Evolutionary conservation across 2,329 filamentous ascomycete species (phyloP).

Genomic region (Cryphonectria japonica): DNA sequence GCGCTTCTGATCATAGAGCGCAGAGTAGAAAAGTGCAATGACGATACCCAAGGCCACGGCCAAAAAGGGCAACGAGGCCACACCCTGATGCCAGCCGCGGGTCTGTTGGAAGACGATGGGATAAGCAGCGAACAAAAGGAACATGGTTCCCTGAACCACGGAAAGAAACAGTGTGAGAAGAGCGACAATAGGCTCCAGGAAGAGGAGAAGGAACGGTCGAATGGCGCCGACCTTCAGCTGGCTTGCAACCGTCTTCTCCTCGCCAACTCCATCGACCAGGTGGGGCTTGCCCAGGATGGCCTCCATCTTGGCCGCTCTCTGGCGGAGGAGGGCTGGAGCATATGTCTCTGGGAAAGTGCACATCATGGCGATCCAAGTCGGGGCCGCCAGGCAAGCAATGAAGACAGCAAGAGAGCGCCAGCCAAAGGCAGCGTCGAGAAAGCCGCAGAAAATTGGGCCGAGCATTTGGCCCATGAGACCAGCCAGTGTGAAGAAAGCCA

Average conservation of each 20-base stretch:
- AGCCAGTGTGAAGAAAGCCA: slow-evolving; percentile 61
- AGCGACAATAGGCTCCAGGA: slow-evolving; percentile 61
- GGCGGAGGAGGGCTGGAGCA: slow-evolving; percentile 59
- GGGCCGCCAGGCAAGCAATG: slow-evolving; percentile 28
- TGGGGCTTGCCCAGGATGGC: slow-evolving; percentile 46
- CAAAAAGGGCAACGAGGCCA: slow-evolving; percentile 59
- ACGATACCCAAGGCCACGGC: slow-evolving; percentile 60
- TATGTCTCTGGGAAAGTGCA: slow-evolving; percentile 64
- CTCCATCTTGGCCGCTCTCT: slow-evolving; percentile 55
- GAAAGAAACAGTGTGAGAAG: slow-evolving; percentile 59
- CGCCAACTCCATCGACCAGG: slow-evolving; percentile 29
- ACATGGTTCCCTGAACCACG: slow-evolving; percentile 43
- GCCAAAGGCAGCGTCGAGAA: slow-evolving; percentile 30
- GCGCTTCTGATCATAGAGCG: slow-evolving; percentile 43
- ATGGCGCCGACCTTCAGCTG: slow-evolving; percentile 54
- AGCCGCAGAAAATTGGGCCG: slow-evolving; percentile 31
- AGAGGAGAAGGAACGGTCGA: slow-evolving; percentile 44
- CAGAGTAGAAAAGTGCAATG: slow-evolving; percentile 51
- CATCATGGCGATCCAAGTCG: slow-evolving; percentile 53
- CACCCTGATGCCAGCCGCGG: slow-evolving; percentile 52
- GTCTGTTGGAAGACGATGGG: slow-evolving; percentile 56
- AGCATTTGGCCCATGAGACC: slow-evolving; percentile 33
- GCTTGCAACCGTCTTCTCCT: slow-evolving; percentile 45
- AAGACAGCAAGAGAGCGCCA: slow-evolving; percentile 31
- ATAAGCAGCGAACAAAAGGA: slow-evolving; percentile 48